Percentiles rank a stretch among this genome's conserved stretches.
Evolutionary conservation across 371 early-diverging fungal species (phyloP).

Genomic region (Mortierella sp.): DNA sequence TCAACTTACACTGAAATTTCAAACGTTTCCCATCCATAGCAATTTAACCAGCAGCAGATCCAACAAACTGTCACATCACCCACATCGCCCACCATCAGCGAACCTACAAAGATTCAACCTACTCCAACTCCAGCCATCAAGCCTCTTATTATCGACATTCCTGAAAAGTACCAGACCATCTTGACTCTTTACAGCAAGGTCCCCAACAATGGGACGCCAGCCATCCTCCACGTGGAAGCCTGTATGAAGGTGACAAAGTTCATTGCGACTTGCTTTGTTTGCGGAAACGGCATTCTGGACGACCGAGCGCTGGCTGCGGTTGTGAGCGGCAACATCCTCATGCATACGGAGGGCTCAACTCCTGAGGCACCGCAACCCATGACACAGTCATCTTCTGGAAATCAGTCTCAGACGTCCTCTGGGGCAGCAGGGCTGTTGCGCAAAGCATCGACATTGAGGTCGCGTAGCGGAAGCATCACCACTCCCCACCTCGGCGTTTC

Average conservation of each 20-base stretch:
- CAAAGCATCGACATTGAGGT: conserved; percentile 44
- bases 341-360: conserved; percentile 25
- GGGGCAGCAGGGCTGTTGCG: conserved; percentile 33
- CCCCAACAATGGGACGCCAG: conserved; percentile 45
- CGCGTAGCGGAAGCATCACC: conserved; percentile 38
- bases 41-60: conserved; percentile 43
- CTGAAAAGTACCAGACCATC: conserved; percentile 63
- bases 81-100: conserved; percentile 57
- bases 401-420: conserved; percentile 28
- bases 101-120: conserved; percentile 31
- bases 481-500: conserved; percentile 26
- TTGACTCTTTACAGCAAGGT: conserved; percentile 64
- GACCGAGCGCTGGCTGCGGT: conserved; percentile 50
- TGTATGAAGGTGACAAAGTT: conserved; percentile 65
- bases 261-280: conserved; percentile 56
- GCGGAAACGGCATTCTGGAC: conserved; percentile 51
- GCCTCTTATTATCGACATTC: conserved; percentile 62
- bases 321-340: conserved; percentile 45
- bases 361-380: conserved; percentile 28
- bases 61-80: conserved; percentile 55
- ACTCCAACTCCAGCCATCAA: conserved; percentile 47
- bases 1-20: background rate
- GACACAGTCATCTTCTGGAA: conserved; percentile 30
- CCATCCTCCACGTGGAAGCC: conserved; percentile 60
- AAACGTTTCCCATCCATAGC: background rate